phyloP scores from a whole-genome alignment of 2,329 filamentous ascomycete species.

The Alternaria brassicicola region DNA sequence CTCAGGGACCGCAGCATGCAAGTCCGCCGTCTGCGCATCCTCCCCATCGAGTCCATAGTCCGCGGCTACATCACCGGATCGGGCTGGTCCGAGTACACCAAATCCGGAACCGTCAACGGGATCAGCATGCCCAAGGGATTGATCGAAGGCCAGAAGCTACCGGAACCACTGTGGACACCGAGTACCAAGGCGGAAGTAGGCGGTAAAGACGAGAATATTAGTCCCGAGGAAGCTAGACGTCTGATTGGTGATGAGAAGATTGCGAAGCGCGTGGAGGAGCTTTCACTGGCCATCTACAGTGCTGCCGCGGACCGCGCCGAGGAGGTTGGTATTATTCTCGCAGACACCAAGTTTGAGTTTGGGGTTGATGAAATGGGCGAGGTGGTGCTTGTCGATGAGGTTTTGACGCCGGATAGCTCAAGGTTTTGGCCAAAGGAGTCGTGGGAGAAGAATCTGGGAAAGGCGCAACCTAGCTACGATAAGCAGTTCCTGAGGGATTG shows the following conservation, averaged over 20 bases:
- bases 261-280: slow-evolving; percentile 68
- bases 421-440: slow-evolving; percentile 82
- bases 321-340: slow-evolving; percentile 74
- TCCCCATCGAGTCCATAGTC: slow-evolving; percentile 85
- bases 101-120: slow-evolving; percentile 78
- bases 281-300: slow-evolving; percentile 69
- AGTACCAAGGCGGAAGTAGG: slow-evolving; percentile 84
- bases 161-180: slow-evolving; percentile 75
- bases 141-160: slow-evolving; percentile 71
- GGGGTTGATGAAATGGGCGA: slow-evolving; percentile 67
- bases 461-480: slow-evolving; percentile 82
- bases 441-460: slow-evolving; percentile 69
- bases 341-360: slow-evolving; percentile 80
- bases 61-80: slow-evolving; percentile 88
- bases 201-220: slow-evolving; percentile 84
- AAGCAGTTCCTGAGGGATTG: slow-evolving; percentile 80
- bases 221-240: slow-evolving; percentile 63
- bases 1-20: slow-evolving; percentile 73
- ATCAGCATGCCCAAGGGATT: slow-evolving; percentile 72
- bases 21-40: slow-evolving; percentile 73
- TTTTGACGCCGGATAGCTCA: slow-evolving; percentile 76
- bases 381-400: slow-evolving; percentile 81
- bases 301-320: slow-evolving; percentile 68
- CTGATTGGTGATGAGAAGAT: slow-evolving; percentile 68
- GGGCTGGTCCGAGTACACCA: slow-evolving; percentile 80